Base-by-base conservation (phyloP, 257 asterid species). In the Lithospermum erythrorhizon region DNA sequence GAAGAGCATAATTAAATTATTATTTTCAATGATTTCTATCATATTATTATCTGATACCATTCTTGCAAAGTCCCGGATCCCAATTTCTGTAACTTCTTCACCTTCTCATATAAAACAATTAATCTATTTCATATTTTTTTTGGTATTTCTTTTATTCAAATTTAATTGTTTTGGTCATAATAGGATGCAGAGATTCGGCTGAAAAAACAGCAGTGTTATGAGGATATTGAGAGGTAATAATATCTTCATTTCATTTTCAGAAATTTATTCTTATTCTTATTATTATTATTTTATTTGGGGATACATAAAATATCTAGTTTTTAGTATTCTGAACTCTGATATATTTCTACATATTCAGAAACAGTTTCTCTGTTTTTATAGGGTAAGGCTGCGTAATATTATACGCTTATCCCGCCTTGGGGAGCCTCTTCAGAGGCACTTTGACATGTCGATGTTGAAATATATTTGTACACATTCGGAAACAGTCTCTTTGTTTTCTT, bases 131-230 rank as follows among this genome's bases (percentile, higher is more conserved):
- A 55, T 48, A 55, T 19, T 49, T 30, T 21, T n/a, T 41, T 41
- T 20, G 32, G 49, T 64, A 41, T 63, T 55, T 8, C 2, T 32
- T 27, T 17, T 45, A 37, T 18, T 11, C 51, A 30, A 19, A 19
- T 16, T 51, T 65, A 11, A 19, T 69, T 67, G 35, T 7, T 52
- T 21, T 58, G 58, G 24, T 25, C 5, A 57, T 35, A 4, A 68
- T 57, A 91, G 95, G 98, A 91, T 0, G 61, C 64, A 15, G 95
- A 91, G 71, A 74, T 79, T 74, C 79, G 84, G 21, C 74, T 76
- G 72, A 88, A 74, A 83, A 91, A 82, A 73, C 75, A 74, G 70
- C 86, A 82, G 27, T 91, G 98, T 70, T 91, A 91, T 68, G 77
- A 75, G 6, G 95, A 91, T 70, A 81, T 91, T 52, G 96, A 86